phyloP scores from a whole-genome alignment of 495 filamentous ascomycete species.

The Cenococcum geophilum region DNA sequence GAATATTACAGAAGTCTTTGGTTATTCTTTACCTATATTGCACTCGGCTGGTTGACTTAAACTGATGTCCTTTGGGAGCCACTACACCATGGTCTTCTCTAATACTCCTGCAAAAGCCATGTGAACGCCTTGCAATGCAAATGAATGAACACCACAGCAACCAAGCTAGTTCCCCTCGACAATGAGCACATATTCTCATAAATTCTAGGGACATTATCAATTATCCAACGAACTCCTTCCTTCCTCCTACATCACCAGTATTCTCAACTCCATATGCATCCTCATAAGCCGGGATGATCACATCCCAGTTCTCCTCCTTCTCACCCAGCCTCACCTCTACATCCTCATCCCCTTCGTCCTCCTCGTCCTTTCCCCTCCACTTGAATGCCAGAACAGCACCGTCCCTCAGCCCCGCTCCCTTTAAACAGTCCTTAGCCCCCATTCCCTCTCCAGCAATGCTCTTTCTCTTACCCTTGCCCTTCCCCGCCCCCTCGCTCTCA shows the following conservation, averaged over 20 bases:
- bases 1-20: too few species aligned
- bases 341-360: constrained; percentile 20
- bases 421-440: constrained; percentile 40
- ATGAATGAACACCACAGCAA: too few species aligned
- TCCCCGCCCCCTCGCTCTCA: constrained; percentile 1
- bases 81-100: too few species aligned
- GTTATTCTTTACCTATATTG: too few species aligned
- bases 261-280: constrained; percentile 44
- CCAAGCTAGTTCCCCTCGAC: too few species aligned
- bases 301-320: constrained; percentile 55
- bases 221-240: constrained; percentile 23
- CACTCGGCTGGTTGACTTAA: too few species aligned
- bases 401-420: constrained; percentile 51
- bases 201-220: too few species aligned
- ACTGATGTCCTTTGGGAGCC: too few species aligned
- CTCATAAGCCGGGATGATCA: constrained; percentile 56
- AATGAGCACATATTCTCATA: too few species aligned
- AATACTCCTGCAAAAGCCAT: too few species aligned
- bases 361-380: constrained; percentile 41
- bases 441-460: constrained; percentile 28
- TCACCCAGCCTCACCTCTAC: constrained; percentile 27
- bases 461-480: constrained; percentile 34
- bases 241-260: constrained; percentile 19
- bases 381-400: constrained; percentile 65
- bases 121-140: too few species aligned